Conservation (phyloP, 2,329 filamentous ascomycete genomes). For the Fusarium sp. region DNA sequence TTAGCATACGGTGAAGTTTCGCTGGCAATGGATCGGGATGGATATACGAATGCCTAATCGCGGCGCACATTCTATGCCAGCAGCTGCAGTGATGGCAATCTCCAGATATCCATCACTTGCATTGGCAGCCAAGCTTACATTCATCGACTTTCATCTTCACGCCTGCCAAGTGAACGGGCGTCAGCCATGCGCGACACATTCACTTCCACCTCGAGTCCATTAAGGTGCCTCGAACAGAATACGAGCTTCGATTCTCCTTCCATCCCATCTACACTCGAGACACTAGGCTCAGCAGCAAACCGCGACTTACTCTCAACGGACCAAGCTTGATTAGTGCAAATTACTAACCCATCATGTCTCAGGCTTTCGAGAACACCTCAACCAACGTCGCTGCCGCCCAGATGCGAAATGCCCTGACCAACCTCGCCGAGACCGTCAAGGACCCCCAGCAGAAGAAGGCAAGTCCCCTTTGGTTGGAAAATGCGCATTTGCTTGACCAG, state of each 20-base stretch:
- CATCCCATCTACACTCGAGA: background rate
- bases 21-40: background rate
- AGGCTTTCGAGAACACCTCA: conserved; percentile 99
- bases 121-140: background rate
- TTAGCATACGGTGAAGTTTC: conserved; percentile 12
- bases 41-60: background rate
- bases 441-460: conserved; percentile 90
- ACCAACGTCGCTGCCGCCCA: conserved; percentile 98
- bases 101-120: conserved; percentile 3
- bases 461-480: conserved; percentile 50
- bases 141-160: background rate
- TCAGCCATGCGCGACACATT: conserved; percentile 10
- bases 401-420: conserved; percentile 98
- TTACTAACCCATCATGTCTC: conserved; percentile 49
- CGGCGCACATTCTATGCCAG: background rate
- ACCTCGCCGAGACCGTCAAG: conserved; percentile 89
- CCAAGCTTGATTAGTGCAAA: conserved; percentile 2
- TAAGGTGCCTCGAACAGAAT: conserved; percentile 1
- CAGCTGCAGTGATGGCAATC: conserved; percentile 3
- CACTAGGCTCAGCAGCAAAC: background rate
- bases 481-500: background rate
- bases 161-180: conserved; percentile 7
- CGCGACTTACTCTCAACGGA: background rate
- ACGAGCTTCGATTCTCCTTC: conserved; percentile 1
- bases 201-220: background rate